A percentile compares a stretch with the other conserved stretches of the same genome.
These are phyloP conservation scores for Trichoderma citrinoviride DNA, from an alignment of 2,329 filamentous ascomycete genomes.

Conservation along the genomic window DNA sequence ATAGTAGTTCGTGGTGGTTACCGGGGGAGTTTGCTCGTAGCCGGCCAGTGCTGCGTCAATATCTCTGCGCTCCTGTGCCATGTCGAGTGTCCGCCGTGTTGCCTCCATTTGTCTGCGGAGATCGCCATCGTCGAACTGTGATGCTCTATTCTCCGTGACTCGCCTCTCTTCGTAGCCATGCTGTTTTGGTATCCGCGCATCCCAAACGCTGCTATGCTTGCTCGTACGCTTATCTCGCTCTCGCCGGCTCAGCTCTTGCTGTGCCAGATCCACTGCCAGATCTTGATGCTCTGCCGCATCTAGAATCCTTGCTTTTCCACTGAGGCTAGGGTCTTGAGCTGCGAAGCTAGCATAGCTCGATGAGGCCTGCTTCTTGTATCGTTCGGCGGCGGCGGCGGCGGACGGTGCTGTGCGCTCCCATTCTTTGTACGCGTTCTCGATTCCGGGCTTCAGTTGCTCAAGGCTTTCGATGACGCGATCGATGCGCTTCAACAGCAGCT, in stretches of 20 bases:
- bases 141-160: background rate
- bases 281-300: conserved; percentile 70
- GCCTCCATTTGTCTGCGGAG: conserved; percentile 53
- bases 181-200: conserved; percentile 36
- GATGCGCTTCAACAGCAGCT: conserved; percentile 48
- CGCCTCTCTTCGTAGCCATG: background rate
- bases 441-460: conserved; percentile 74
- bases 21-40: conserved; percentile 31
- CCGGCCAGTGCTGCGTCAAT: conserved; percentile 26
- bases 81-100: conserved; percentile 48
- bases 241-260: conserved; percentile 66
- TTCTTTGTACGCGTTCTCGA: conserved; percentile 67
- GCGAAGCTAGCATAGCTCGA: conserved; percentile 46
- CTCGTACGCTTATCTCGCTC: conserved; percentile 59
- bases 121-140: conserved; percentile 40
- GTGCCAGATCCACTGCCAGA: conserved; percentile 72
- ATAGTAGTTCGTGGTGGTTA: conserved; percentile 41
- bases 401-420: conserved; percentile 55
- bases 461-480: conserved; percentile 64
- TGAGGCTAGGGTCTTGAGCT: conserved; percentile 59
- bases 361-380: background rate
- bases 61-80: conserved; percentile 29
- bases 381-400: conserved; percentile 9
- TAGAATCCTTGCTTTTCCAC: conserved; percentile 57
- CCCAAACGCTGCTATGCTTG: conserved; percentile 54